Percentiles rank a stretch among this genome's conserved stretches.
These are phyloP conservation scores for Fusarium nisikadoi DNA, from an alignment of 2,329 filamentous ascomycete genomes.

Conservation along the genomic window DNA sequence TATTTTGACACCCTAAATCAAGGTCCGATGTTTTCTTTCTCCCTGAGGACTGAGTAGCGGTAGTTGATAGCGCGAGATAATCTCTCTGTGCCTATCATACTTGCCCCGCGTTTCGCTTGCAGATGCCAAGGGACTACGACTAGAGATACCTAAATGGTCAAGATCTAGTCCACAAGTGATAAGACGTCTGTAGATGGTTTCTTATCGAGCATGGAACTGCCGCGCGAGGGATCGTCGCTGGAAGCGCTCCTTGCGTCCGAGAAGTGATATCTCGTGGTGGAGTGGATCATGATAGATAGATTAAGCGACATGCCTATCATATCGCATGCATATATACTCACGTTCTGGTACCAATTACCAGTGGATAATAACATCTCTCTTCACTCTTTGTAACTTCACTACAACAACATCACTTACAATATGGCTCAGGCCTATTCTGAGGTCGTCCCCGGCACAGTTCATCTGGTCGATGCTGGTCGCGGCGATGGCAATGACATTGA, in stretches of 20 bases:
- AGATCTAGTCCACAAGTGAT: not conserved
- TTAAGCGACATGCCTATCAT: not conserved
- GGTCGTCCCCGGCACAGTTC: not conserved
- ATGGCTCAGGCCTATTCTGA: not conserved
- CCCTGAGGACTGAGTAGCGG: not conserved
- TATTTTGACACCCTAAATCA: too few species aligned
- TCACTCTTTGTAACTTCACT: rapidly evolving
- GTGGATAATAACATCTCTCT: rapidly evolving
- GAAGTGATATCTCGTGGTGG: not conserved
- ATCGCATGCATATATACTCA: not conserved
- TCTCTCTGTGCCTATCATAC: not conserved
- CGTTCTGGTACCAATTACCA: too few species aligned
- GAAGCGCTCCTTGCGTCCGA: not conserved
- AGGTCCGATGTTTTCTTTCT: too few species aligned
- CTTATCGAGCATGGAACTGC: not conserved
- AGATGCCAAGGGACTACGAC: not conserved
- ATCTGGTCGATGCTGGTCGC: not conserved
- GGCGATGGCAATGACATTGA: not conserved
- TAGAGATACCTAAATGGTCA: not conserved
- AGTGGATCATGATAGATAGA: not conserved
- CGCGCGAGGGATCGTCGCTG: not conserved
- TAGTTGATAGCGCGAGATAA: not conserved
- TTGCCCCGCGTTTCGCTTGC: not conserved
- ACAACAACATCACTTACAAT: rapidly evolving
- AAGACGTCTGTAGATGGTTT: not conserved